A percentile compares a stretch with the other conserved stretches of the same genome.
phyloP scores from a whole-genome alignment of 2,329 filamentous ascomycete genomes.

The Penicillium sp. region DNA sequence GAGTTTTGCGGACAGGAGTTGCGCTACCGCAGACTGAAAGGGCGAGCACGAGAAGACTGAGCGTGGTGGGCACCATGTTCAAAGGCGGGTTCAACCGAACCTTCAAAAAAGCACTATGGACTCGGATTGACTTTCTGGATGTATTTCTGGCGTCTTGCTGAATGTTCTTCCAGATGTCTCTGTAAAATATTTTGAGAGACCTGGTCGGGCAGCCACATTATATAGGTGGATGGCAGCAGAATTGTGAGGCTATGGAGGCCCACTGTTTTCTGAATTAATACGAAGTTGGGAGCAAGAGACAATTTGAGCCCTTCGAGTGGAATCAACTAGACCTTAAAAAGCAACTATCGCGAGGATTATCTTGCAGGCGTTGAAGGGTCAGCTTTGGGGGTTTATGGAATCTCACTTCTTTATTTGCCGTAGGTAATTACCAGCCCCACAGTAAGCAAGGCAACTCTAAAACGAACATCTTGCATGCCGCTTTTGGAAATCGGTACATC shows the following conservation, averaged over 20 bases:
- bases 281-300: too few relatives aligned
- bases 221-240: not conserved
- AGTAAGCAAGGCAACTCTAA: not conserved
- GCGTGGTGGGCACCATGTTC: not conserved
- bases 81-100: too few relatives aligned
- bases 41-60: too few relatives aligned
- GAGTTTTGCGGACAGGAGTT: too few relatives aligned
- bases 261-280: not conserved
- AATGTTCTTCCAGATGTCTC: not conserved
- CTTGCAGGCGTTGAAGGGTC: too few relatives aligned
- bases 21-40: too few relatives aligned
- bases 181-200: not conserved
- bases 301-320: not conserved
- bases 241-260: not conserved
- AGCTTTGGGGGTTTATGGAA: too few relatives aligned
- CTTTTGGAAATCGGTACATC: not conserved
- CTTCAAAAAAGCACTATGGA: not conserved
- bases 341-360: not conserved
- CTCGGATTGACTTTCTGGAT: not conserved
- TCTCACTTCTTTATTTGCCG: not conserved
- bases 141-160: too few relatives aligned
- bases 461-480: conserved; percentile 3
- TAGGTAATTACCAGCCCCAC: not conserved
- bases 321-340: not conserved
- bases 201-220: not conserved